Evolutionary conservation across 805 yeast species (phyloP), one percentile per base, ranked within the genome.

Genomic region (Candida golubevii): DNA sequence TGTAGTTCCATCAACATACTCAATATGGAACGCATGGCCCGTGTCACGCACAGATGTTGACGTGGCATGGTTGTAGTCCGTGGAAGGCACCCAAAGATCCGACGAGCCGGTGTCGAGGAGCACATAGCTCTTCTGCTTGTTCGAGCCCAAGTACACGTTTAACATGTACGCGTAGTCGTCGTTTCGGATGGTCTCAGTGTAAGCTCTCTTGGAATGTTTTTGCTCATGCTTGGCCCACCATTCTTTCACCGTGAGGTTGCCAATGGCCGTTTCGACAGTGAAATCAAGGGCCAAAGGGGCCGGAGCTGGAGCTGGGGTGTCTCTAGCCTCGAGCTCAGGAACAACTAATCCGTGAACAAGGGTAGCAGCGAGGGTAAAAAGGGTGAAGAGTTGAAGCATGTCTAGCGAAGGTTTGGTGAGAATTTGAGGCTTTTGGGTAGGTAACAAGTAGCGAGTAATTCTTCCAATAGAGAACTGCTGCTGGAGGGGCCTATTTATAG

Each of bases 101-200:
- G 72, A 65, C 3, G 73, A 67, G 8, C 75, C 75, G 14, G 75
- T 70, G 48, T 70, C 75, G 11, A 70, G 59, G 47, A 68, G 57
- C 2, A 68, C 71, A 13, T 56, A 55, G 14, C 58, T 61, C 14
- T 35, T 35, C 39, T 49, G 54, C 14, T 30, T 33, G 27, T 51
- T 36, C 9, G 54, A 47, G n/a, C 57, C 57, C 36, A 53, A 15
- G 39, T 33, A 37, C 2, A 51, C 15, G 23, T 47, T 43, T 39
- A 51, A 31, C 29, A 36, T 39, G 42, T 53, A 53, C 36, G 35
- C 34, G n/a, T 44, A 18, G 34, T 41, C 32, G 34, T 34, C 33
- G 38, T 44, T 28, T 28, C 33, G 8, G 41, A 46, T n/a, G 26
- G 23, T 9, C 32, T 39, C 35, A 18, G 30, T 28, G 6, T 31